phyloP scores from a whole-genome alignment of 2,329 filamentous ascomycete species.

The Sarocladiaceae sp. region DNA sequence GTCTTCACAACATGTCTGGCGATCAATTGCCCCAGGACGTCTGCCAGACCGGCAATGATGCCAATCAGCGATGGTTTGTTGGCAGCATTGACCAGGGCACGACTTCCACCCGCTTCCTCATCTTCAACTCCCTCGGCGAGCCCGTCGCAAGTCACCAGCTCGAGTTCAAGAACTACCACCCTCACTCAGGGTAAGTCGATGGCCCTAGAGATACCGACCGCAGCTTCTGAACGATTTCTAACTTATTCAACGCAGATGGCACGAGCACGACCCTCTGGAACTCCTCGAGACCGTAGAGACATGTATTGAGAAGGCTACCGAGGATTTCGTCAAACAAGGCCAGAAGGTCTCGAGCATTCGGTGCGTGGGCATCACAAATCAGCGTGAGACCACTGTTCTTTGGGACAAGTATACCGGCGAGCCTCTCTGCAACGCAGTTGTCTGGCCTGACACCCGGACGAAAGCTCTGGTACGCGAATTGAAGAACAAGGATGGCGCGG shows the following conservation, averaged over 20 bases:
- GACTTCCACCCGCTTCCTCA: conserved; percentile 73
- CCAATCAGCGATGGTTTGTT: conserved; percentile 52
- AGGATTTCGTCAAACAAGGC: conserved; percentile 61
- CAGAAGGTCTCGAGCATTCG: conserved; percentile 63
- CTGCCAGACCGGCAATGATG: conserved; percentile 24
- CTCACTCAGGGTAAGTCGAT: conserved; percentile 59
- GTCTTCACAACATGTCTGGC: neutral
- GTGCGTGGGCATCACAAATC: conserved; percentile 74
- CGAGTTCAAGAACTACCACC: conserved; percentile 69
- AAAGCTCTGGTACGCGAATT: conserved; percentile 65
- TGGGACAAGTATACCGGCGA: conserved; percentile 75
- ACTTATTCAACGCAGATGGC: conserved; percentile 52
- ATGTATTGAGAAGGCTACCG: conserved; percentile 70
- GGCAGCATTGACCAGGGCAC: conserved; percentile 78
- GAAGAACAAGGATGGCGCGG: conserved; percentile 60
- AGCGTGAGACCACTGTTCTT: conserved; percentile 74
- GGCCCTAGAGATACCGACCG: too few relatives aligned
- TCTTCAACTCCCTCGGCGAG: conserved; percentile 75
- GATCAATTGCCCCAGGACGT: conserved; percentile 23
- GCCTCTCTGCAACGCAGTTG: conserved; percentile 73
- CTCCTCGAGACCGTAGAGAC: conserved; percentile 64
- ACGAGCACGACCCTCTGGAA: conserved; percentile 76
- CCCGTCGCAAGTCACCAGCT: conserved; percentile 68
- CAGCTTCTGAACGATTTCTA: neutral
- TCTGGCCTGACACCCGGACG: conserved; percentile 79